Percentiles rank a stretch among this genome's conserved stretches.
Evolutionary conservation across 116 monocot species (phyloP).

Genomic region (Dioscorea cayenensis): DNA sequence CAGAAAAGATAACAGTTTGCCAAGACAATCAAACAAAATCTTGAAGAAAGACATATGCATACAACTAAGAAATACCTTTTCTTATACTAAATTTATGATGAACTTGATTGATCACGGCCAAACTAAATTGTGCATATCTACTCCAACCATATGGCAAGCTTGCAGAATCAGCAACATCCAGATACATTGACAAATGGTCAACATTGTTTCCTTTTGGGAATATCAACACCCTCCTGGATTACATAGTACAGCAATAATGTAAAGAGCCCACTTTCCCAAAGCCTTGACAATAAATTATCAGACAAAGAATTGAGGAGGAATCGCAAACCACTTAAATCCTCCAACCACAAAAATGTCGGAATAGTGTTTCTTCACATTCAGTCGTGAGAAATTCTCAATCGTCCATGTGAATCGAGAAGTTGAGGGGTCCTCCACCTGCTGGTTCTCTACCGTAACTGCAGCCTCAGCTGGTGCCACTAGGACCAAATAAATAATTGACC

Average conservation of each 20-base stretch:
- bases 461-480: constrained; percentile 22
- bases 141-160: constrained; percentile 77
- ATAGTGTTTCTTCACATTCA: constrained; percentile 55
- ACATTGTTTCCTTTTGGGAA: constrained; percentile 86
- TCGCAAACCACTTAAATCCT: constrained; percentile 49
- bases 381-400: constrained; percentile 52
- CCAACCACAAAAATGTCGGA: constrained; percentile 54
- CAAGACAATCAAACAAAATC: not conserved
- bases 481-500: not conserved
- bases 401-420: constrained; percentile 58
- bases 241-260: not conserved
- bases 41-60: not conserved
- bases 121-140: constrained; percentile 66
- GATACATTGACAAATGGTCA: constrained; percentile 70
- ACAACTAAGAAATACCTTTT: constrained; percentile 38
- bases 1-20: not conserved
- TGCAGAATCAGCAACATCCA: constrained; percentile 72
- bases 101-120: constrained; percentile 58
- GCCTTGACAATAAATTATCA: not conserved
- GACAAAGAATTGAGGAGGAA: not conserved
- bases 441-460: constrained; percentile 34
- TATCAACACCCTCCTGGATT: constrained; percentile 52
- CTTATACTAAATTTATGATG: constrained; percentile 53
- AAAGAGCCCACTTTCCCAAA: not conserved
- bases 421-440: constrained; percentile 52